Percentiles rank a stretch among this genome's conserved stretches.
Conservation (phyloP, 2,329 filamentous ascomycete species). For the Scedosporium aurantiacum region DNA sequence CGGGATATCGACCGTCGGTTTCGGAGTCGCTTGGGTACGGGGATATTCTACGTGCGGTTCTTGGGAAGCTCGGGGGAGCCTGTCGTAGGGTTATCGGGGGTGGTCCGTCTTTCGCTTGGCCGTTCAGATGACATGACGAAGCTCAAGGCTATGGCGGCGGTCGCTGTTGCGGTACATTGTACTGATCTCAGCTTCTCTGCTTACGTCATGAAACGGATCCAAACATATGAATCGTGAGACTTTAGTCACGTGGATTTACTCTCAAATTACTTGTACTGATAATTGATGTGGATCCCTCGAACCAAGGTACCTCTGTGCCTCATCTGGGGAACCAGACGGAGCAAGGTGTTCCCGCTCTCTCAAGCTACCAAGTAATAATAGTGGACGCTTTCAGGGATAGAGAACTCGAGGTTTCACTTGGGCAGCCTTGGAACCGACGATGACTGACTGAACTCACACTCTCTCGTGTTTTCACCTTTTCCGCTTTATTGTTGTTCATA, state of each 20-base stretch:
- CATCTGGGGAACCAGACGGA: too few species aligned
- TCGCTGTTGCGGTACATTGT: too few species aligned
- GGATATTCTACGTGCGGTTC: not conserved
- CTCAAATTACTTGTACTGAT: too few species aligned
- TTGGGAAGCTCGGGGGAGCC: not conserved
- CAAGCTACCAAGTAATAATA: too few species aligned
- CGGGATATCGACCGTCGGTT: not conserved
- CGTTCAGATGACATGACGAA: slow-evolving; percentile 2
- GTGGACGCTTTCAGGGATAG: not conserved
- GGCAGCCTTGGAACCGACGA: not conserved
- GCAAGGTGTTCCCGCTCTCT: too few species aligned
- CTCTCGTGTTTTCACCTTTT: not conserved
- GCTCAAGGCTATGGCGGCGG: not conserved
- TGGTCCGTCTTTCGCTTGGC: not conserved
- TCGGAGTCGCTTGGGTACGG: not conserved
- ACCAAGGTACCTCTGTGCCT: too few species aligned
- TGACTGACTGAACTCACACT: too few species aligned
- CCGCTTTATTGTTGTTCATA: not conserved
- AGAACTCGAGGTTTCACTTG: not conserved
- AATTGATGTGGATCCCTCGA: too few species aligned
- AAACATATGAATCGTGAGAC: too few species aligned
- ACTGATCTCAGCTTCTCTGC: too few species aligned
- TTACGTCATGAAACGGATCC: too few species aligned
- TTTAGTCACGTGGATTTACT: too few species aligned
- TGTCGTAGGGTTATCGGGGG: not conserved